These are phyloP conservation scores for Vigna mungo DNA, from an alignment of 306 rosid genomes.

Conservation along the genomic window DNA sequence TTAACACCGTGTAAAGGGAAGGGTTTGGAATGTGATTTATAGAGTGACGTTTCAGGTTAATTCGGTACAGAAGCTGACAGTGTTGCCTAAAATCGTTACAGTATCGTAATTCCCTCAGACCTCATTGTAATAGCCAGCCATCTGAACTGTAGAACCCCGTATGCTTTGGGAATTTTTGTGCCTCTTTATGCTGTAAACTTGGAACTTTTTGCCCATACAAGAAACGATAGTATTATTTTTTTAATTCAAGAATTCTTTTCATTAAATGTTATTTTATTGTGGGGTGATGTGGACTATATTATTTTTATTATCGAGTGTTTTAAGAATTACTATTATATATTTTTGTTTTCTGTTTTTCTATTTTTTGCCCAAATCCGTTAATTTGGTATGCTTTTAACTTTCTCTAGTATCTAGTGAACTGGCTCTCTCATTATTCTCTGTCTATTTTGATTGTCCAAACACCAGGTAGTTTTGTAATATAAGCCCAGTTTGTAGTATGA, in stretches of 20 bases:
- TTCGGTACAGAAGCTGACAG: not conserved
- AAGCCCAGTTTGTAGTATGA: not conserved
- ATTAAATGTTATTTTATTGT: not conserved
- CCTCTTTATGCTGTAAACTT: too few relatives aligned
- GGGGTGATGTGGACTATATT: not conserved
- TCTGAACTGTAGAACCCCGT: too few relatives aligned
- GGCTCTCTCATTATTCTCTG: not conserved
- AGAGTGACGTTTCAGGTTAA: constrained; percentile 8
- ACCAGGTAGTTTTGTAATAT: not conserved
- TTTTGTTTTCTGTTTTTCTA: too few relatives aligned
- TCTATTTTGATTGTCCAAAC: not conserved
- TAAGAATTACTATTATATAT: not conserved
- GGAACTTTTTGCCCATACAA: too few relatives aligned
- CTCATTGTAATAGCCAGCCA: too few relatives aligned
- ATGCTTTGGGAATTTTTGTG: too few relatives aligned
- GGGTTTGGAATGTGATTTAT: not conserved
- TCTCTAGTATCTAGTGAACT: not conserved
- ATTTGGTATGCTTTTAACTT: not conserved
- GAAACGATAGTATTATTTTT: too few relatives aligned
- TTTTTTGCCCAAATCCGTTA: not conserved
- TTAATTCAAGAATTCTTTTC: too few relatives aligned
- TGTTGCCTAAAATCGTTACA: not conserved
- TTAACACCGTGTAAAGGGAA: not conserved
- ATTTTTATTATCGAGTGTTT: not conserved
- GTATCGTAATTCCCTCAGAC: too few relatives aligned